phyloP scores from a whole-genome alignment of 2,329 filamentous ascomycete species.

The Tolypocladium ovalisporum region DNA sequence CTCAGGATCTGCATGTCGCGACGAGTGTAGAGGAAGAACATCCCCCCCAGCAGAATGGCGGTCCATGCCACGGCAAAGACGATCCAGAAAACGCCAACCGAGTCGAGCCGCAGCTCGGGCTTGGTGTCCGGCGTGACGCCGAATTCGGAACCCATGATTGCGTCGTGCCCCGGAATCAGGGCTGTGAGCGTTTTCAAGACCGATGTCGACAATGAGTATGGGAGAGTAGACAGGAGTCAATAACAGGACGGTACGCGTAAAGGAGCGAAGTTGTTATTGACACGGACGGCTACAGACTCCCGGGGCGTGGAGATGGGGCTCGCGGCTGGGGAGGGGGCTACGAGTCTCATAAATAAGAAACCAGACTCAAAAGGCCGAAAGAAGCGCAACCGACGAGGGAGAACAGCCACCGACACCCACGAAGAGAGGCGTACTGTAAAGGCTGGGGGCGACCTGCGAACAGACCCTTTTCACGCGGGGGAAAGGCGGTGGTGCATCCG shows the following conservation, averaged over 20 bases:
- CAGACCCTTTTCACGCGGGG: background rate
- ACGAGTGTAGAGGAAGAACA: constrained; percentile 27
- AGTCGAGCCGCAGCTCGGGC: constrained; percentile 22
- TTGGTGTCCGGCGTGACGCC: constrained; percentile 18
- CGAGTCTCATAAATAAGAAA: background rate
- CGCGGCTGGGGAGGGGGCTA: background rate
- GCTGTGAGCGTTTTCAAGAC: background rate
- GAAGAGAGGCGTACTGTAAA: background rate
- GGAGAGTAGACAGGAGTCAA: background rate
- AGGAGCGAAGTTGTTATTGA: background rate
- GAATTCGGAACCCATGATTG: constrained; percentile 19
- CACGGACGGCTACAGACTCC: background rate
- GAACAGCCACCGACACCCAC: background rate
- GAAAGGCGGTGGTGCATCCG: background rate
- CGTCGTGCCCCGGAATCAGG: background rate
- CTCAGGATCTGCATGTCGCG: constrained; percentile 29
- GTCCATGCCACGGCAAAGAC: constrained; percentile 27
- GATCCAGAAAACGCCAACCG: constrained; percentile 29
- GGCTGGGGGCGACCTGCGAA: background rate
- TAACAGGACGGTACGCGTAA: background rate
- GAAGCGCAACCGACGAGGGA: background rate
- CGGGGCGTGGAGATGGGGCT: background rate
- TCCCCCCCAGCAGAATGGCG: constrained; percentile 23
- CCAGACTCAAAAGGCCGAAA: background rate
- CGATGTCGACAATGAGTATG: background rate